Evolutionary conservation across 1,139 yeast genomes (phyloP), one percentile per base, ranked within the genome.

Genomic region (Ogataea hybrid): DNA sequence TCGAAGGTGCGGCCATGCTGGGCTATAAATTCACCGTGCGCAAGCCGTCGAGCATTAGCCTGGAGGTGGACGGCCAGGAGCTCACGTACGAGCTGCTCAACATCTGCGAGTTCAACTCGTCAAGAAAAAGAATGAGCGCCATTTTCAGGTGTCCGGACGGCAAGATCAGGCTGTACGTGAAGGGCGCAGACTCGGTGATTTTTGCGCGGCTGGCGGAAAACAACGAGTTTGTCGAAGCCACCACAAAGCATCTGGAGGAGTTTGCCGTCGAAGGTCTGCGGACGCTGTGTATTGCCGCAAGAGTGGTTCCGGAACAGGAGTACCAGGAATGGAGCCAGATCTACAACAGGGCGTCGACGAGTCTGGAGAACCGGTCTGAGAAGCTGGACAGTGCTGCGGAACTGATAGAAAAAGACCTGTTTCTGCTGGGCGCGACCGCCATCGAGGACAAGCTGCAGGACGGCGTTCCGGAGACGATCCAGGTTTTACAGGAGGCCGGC

Each of bases 141-240:
- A 81, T 92, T 39, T 86, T 89, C 64, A 74, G 95, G 58, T 84
- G 95, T 54, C 97, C 98, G 0, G 98, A 94, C 69, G 97, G 97
- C 1, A 73, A 82, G 16, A 87, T 94, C 34, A 74, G 95, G 47
- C 68, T 94, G 38, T 89, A 87, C 60, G 89, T 96, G 62, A 94
- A 94, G 64, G 99, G 99, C 58, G 99, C 99, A 3, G 99, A 94
- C 63, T 88, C 96, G 7, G 98, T 92, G 1, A 89, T 94, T 43
- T 68, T 90, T 53, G 97, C 90, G 60, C 76, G 98, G 53, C 70
- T 92, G 35, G 75, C 83, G 0, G 73, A 71, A 17, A 90, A 81
- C 35, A 90, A 86, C 54, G 90, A 89, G 11, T 89, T 82, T 64
- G 84, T 85, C 3, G 84, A 81, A 21, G 77, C 92, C 0, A 92